These are phyloP conservation scores for Russula earlei DNA, from an alignment of 768 basidiomycete species.

Conservation along the genomic window DNA sequence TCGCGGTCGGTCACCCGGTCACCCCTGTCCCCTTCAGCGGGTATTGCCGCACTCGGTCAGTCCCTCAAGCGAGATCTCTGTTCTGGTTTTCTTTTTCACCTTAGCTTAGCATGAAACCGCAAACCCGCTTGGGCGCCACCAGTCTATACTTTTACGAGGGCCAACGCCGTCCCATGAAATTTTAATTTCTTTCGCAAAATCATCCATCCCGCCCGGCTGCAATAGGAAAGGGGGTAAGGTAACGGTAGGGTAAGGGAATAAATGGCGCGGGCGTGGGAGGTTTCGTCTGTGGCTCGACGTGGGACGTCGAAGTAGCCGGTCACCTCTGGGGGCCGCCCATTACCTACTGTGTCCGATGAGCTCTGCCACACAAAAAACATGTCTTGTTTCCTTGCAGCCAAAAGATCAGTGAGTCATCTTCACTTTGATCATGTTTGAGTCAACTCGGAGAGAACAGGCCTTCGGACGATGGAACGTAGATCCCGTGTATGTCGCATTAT, in stretches of 20 bases:
- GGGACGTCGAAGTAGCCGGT: background rate
- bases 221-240: too few relatives aligned
- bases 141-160: conserved; percentile 1
- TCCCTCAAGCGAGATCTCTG: background rate
- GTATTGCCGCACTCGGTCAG: conserved; percentile 1
- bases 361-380: background rate
- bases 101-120: conserved; percentile 10
- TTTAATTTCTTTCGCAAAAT: background rate
- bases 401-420: conserved; percentile 7
- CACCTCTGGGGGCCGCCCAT: background rate
- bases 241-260: too few relatives aligned
- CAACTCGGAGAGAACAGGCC: conserved; percentile 10
- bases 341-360: background rate
- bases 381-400: background rate
- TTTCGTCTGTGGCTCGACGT: background rate
- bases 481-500: conserved; percentile 14
- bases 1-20: background rate
- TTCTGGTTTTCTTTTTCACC: background rate
- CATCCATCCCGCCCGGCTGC: background rate
- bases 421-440: conserved; percentile 17
- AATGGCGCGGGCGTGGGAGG: background rate
- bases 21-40: background rate
- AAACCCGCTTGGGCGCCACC: conserved; percentile 11
- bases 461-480: conserved; percentile 16
- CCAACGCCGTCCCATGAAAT: background rate